Conservation (phyloP, 2,329 filamentous ascomycete genomes). For the Aspergillus sclerotialis region DNA sequence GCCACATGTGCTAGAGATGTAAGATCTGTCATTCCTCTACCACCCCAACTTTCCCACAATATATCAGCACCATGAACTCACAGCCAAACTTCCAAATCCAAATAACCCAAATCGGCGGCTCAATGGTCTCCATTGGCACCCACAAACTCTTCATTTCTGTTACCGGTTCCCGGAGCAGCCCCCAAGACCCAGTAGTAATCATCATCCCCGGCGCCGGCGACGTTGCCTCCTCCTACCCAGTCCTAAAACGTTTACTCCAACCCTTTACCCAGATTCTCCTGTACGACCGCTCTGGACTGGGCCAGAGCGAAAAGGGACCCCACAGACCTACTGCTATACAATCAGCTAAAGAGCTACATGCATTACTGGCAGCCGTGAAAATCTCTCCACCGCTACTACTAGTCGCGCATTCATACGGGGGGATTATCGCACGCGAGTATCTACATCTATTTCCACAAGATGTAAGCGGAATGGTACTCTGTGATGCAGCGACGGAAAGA, state of each 20-base stretch:
- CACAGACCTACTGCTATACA: conserved; percentile 12
- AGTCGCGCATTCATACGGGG: conserved; percentile 35
- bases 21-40: too few species aligned
- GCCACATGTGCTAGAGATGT: too few species aligned
- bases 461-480: conserved; percentile 32
- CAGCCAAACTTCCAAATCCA: too few species aligned
- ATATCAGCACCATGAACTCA: too few species aligned
- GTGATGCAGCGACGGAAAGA: conserved; percentile 30
- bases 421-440: conserved; percentile 32
- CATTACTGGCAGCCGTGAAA: conserved; percentile 15
- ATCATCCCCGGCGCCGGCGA: conserved; percentile 31
- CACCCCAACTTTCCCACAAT: too few species aligned
- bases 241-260: conserved; percentile 23
- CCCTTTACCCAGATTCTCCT: conserved; percentile 22
- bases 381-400: conserved; percentile 25
- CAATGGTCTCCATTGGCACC: conserved; percentile 24
- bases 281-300: conserved; percentile 35
- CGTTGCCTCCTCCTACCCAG: conserved; percentile 24
- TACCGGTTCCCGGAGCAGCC: conserved; percentile 16
- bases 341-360: conserved; percentile 25
- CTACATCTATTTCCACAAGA: conserved; percentile 23
- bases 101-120: too few species aligned
- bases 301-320: conserved; percentile 22
- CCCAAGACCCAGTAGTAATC: conserved; percentile 24
- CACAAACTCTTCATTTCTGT: conserved; percentile 25